These are phyloP conservation scores for Salvia rosmarinus DNA, from an alignment of 257 asterid species.

Conservation along the genomic window DNA sequence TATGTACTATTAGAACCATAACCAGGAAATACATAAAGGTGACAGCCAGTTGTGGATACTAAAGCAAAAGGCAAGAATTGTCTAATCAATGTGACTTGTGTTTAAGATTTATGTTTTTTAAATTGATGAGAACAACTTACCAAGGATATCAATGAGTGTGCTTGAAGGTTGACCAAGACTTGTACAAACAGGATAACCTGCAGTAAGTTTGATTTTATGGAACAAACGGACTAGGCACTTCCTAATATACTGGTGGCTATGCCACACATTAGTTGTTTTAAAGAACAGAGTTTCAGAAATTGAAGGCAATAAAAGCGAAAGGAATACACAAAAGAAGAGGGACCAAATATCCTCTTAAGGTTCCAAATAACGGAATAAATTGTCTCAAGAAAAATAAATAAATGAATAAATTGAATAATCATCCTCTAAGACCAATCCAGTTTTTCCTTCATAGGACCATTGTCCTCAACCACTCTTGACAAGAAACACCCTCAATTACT, in stretches of 20 bases:
- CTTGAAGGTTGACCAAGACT: slow-evolving; percentile 77
- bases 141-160: slow-evolving; percentile 57
- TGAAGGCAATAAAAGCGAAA: slow-evolving; percentile 7
- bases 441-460: background rate
- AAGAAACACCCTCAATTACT: background rate
- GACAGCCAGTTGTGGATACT: background rate
- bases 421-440: slow-evolving; percentile 12
- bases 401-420: slow-evolving; percentile 14
- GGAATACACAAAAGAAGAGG: background rate
- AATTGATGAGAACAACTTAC: slow-evolving; percentile 47
- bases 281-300: slow-evolving; percentile 15
- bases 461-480: slow-evolving; percentile 13
- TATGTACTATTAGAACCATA: slow-evolving; percentile 13
- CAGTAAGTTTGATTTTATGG: slow-evolving; percentile 32
- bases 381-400: background rate
- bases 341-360: slow-evolving; percentile 5
- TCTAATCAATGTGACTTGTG: background rate
- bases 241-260: background rate
- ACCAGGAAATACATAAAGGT: slow-evolving; percentile 22
- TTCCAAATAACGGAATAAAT: slow-evolving; percentile 12
- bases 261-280: slow-evolving; percentile 24
- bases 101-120: slow-evolving; percentile 6
- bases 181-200: slow-evolving; percentile 93
- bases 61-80: slow-evolving; percentile 17
- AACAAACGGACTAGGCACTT: slow-evolving; percentile 17